These are phyloP conservation scores for Atkinsonella hypoxylon DNA, from an alignment of 2,329 filamentous ascomycete genomes.

Conservation along the genomic window DNA sequence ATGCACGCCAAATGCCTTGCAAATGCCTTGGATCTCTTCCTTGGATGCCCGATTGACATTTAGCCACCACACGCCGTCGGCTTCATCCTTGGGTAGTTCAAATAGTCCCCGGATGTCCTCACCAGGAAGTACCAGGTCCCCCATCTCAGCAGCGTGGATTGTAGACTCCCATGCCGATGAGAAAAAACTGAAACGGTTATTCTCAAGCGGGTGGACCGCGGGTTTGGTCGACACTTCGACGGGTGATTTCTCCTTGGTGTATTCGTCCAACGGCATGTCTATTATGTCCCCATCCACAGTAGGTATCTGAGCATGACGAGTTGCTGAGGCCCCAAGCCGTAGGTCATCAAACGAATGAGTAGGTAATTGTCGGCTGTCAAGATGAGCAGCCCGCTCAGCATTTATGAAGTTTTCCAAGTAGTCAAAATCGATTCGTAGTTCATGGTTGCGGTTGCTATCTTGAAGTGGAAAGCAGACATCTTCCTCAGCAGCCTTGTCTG, in stretches of 20 bases:
- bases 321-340: constrained; percentile 15
- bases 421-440: constrained; percentile 82
- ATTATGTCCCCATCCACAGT: constrained; percentile 47
- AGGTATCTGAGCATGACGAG: constrained; percentile 25
- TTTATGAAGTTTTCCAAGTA: constrained; percentile 86
- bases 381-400: constrained; percentile 37
- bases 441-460: constrained; percentile 53
- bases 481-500: constrained; percentile 64
- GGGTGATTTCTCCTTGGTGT: constrained; percentile 34
- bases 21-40: constrained; percentile 77
- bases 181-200: constrained; percentile 90
- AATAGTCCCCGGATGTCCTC: constrained; percentile 87
- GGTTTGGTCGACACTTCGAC: constrained; percentile 26
- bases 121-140: constrained; percentile 76
- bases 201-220: constrained; percentile 35
- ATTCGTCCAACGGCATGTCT: constrained; percentile 36
- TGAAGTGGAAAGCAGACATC: constrained; percentile 83
- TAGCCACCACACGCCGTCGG: constrained; percentile 93
- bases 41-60: constrained; percentile 85
- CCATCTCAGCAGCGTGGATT: constrained; percentile 80
- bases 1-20: constrained; percentile 90
- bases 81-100: constrained; percentile 46
- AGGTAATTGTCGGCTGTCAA: constrained; percentile 36
- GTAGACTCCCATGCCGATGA: constrained; percentile 90
- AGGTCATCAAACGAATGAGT: constrained; percentile 21